A percentile compares a stretch with the other conserved stretches of the same genome.
These are phyloP conservation scores for Ploettnerulaceae sp. DNA, from an alignment of 2,329 filamentous ascomycete genomes.

Conservation along the genomic window DNA sequence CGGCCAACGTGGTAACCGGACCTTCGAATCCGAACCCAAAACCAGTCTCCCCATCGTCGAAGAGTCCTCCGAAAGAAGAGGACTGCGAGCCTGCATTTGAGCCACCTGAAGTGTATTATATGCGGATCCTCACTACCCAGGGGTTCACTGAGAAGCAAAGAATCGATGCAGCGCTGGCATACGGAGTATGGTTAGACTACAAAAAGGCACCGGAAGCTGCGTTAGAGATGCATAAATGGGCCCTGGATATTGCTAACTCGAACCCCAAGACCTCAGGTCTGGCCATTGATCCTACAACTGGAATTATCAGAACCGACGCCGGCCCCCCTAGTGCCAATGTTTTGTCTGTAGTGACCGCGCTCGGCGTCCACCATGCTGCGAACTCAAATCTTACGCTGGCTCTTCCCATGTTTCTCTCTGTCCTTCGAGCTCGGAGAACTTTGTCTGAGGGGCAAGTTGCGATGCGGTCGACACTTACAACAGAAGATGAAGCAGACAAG, in stretches of 20 bases:
- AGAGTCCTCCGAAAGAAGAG: conserved; percentile 64
- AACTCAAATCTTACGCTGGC: conserved; percentile 62
- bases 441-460: conserved; percentile 39
- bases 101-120: conserved; percentile 71
- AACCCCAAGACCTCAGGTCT: conserved; percentile 40
- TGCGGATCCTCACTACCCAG: conserved; percentile 72
- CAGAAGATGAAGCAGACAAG: conserved; percentile 16
- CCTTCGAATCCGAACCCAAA: conserved; percentile 78
- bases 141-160: conserved; percentile 77
- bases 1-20: conserved; percentile 68
- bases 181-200: conserved; percentile 80
- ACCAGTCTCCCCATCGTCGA: conserved; percentile 61
- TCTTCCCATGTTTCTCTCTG: conserved; percentile 78
- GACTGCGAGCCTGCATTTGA: conserved; percentile 68
- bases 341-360: conserved; percentile 66
- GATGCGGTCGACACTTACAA: conserved; percentile 16
- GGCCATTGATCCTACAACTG: conserved; percentile 57
- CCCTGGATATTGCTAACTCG: conserved; percentile 66
- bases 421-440: conserved; percentile 72
- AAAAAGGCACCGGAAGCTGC: conserved; percentile 63
- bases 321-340: conserved; percentile 66
- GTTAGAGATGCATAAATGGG: conserved; percentile 68
- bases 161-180: conserved; percentile 75
- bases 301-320: conserved; percentile 56
- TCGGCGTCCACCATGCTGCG: conserved; percentile 73